Base-by-base conservation (phyloP, 2,329 filamentous ascomycete species). In the Ascochyta pisi region DNA sequence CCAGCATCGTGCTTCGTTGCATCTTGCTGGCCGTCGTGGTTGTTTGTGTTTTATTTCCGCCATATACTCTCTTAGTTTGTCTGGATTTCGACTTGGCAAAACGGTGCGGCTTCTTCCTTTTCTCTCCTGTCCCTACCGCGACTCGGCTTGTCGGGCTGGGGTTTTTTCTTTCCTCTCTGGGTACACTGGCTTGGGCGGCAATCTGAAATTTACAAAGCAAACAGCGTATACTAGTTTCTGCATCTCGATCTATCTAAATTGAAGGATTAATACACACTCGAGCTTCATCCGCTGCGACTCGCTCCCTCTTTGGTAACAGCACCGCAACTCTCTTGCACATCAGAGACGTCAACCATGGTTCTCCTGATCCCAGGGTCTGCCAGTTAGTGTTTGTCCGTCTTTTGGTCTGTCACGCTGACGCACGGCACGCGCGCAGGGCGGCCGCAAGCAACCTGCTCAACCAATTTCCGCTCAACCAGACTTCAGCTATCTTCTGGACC, bases 1-100 rank as follows among this genome's bases (percentile, higher is more conserved):
- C 63, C 58, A 57, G 61, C 57, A 61, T 56, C n/a, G 45, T 65
- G 65, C 64, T 68, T 64, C 62, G 46, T 24, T 64, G 65, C 62
- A 62, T 60, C 47, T 52, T 56, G 64, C 64, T 67, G 58, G 59
- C 31, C 47, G 52, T 55, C 38, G 65, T 65, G 65, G 65, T 63
- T 55, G 62, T 59, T 64, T 61, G 64, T 67, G 64, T 57, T 62
- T 57, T 59, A 53, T 65, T 60, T 57, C 48, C 46, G 50, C 37
- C 34, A 38, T 47, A 50, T 48, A 55, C 46, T 43, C 48, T 53
- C 42, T 42, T 47, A 51, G 31, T 47, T 45, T 34, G 51, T 60
- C 33, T 50, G 40, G 39, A 35, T 48, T 42, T 44, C 27, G 38
- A 43, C 48, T 44, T 39, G 55, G 49, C 49, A 51, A 52, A 52